Evolutionary conservation across 768 basidiomycete species (phyloP), one percentile per base, ranked within the genome.

Genomic region (Tricholoma furcatifolium): DNA sequence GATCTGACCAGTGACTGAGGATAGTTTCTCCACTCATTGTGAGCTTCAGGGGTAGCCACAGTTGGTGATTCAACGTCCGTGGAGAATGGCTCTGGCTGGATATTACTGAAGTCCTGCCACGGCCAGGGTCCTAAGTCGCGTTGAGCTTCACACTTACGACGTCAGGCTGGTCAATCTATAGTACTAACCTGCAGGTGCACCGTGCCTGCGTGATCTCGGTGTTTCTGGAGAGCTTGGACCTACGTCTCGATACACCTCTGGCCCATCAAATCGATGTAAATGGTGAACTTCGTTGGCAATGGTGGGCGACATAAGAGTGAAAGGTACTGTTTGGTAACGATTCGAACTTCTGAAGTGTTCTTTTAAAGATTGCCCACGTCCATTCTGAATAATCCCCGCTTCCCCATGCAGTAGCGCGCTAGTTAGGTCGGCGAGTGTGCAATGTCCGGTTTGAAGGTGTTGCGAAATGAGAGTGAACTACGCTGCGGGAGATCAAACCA

Each of bases 21-120:
- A 54, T 77, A 77, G 20, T 48, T 43, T 6, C 10, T 32, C 75
- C 75, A 77, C 3, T 50, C 36, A 3, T 4, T 27, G 15, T 30
- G 20, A 4, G 35, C 14, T 14, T 48, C 51, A 27, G 44, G 38
- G 14, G 45, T 44, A 6, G 23, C 39, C 3, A 7, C 7, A 7
- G 38, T 43, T 23, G 58, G 58, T 1, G 53, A 55, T 31, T 51
- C 32, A 34, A 15, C 1, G 10, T 49, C 36, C 11, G 17, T 21
- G 9, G 14, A 18, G 3, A 7, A 3, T 27, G 27, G 3, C 12
- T 32, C 46, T 24, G n/a, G 46, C 12, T 18, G 6, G 23, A 8
- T 44, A 43, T 27, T 12, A 42, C 36, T 40, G 41, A 55, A 52
- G 21, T 62, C 61, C 40, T 61, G 56, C 70, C 70, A 71, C 14